Base-by-base conservation (phyloP, 1,284 basidiomycete species). In the Rhodotorula sp. region DNA sequence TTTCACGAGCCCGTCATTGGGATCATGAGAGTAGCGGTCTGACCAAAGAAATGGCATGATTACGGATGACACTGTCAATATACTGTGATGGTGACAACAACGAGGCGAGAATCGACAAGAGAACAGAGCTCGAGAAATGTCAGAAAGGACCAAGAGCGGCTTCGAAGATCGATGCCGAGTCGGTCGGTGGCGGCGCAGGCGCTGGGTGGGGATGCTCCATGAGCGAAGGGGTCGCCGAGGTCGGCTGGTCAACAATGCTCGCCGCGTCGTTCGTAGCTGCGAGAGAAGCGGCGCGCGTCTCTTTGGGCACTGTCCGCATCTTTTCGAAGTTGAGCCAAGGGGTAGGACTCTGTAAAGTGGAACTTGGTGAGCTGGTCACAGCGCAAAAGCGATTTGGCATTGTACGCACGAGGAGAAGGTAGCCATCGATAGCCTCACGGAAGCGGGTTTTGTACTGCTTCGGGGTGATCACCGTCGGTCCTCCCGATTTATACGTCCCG, bases 381-480 rank as follows among this genome's bases (percentile, higher is more conserved):
- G 37, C 48, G 15, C 42, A 45, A 24, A 10, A 17, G 20, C 15
- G 1, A 10, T 6, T 1, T 6, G 15, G 6, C 7, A 6, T 6
- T 3, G 18, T 20, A 24, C 67, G 44, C 6, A 67, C 71, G n/a
- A 71, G 70, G 0, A 72, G 55, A 3, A 76, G 65, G 57, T 73
- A 74, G 6, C 62, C 72, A 30, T 75, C 71, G 91, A 95, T 96
- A 0, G 93, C 92, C 63, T 87, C 88, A 57, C 93, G 84, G 82
- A 96, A 96, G 37, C 94, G 87, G 66, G 91, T 88, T 67, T 91
- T 87, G 81, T 95, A 93, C 80, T 89, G 89, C 64, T 82, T 81
- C 0, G 83, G 83, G 5, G 92, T 93, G 37, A 97, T 90, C 77
- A 96, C 94, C 0, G 94, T 96, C 0, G 93, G 93, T 74, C 94